Base-by-base conservation (phyloP, 129 eudicot species). In the Tagetes patula region DNA sequence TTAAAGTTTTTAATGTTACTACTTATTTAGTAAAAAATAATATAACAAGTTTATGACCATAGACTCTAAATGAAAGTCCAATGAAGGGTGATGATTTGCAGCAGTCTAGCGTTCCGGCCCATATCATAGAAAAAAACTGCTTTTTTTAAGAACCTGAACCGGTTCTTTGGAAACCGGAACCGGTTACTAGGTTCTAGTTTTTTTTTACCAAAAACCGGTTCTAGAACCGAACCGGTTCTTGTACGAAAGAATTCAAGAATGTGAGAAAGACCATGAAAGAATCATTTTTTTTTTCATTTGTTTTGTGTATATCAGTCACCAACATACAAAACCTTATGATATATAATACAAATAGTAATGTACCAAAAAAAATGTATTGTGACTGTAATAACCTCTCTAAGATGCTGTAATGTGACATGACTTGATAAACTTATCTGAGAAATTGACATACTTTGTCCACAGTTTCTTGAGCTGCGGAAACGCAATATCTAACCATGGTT, bases 401-500 rank as follows among this genome's bases (percentile, higher is more conserved):
- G 84, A 80, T 77, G 87, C 74, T 77, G 85, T 79, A 46, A 90
- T 87, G 76, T 85, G 89, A 76, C 96, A 93, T 60, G 85, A 78
- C 82, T 87, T 87, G 85, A 93, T 89, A 70, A 87, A 89, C 77
- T 85, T 87, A 81, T 89, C 95, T 30, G 91, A 85, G 79, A 81
- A 89, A 81, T 93, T 74, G 10, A 92, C 85, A 55, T 89, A 89
- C 70, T 89, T 92, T 46, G 90, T 70, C 98, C 98, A 93, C 14
- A 87, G 82, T 71, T 80, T 74, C 53, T 76, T 75, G 14, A 89
- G 95, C 69, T 87, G 73, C 11, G 98, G 96, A 69, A 93, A 89
- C 52, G 95, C 98, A 64, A 93, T 93, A 78, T 89, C 96, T 41
- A 94, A 77, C 98, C 98, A 93, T 27, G 98, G 98, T 73, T 89